Evolutionary conservation across 1,284 basidiomycete genomes (phyloP), one percentile per base, ranked within the genome.

Genomic region (Tausonia pullulans): DNA sequence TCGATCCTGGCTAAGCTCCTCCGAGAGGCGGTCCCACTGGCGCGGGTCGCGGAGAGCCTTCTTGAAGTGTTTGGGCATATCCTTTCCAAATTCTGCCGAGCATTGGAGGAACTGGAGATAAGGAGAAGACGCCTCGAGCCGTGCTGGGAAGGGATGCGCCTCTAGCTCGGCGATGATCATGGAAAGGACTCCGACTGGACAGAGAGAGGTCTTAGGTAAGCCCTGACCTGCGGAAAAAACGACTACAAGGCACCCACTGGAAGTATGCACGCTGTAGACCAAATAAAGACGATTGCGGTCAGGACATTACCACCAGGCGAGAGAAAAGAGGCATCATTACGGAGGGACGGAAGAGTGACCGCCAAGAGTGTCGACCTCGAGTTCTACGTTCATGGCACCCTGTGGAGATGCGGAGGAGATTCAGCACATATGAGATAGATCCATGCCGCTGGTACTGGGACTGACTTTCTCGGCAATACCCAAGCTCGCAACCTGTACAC

Each of bases 31-130:
- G 40, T 71, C 68, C 75, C 79, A 79, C 58, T 73, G 71, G 59
- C 72, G 72, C 5, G 74, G 74, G 69, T 76, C 68, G 60, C 68
- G 65, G 45, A 80, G 67, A 9, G 67, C 52, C 52, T 67, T 68
- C 59, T 70, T 72, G 58, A 80, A 69, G 14, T 68, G 61, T 13
- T 67, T 66, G 9, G 75, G 73, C 62, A 79, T 72, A 3, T 76
- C 69, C 3, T 75, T 74, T 3, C 79, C 79, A 50, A 76, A 71
- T 14, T 80, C 78, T 16, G 77, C 72, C 6, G 78, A 71, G 67
- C 81, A 82, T 50, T 77, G 73, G 13, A 82, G 73, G 70, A 74
- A 77, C 58, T 75, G 74, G 61, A 81, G 70, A 63, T 75, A 75
- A 2, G 80, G 79, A 45, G 73, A 74, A 39, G 70, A 69, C 8